Base-by-base conservation (phyloP, 495 filamentous ascomycete species). In the Cenococcum geophilum region DNA sequence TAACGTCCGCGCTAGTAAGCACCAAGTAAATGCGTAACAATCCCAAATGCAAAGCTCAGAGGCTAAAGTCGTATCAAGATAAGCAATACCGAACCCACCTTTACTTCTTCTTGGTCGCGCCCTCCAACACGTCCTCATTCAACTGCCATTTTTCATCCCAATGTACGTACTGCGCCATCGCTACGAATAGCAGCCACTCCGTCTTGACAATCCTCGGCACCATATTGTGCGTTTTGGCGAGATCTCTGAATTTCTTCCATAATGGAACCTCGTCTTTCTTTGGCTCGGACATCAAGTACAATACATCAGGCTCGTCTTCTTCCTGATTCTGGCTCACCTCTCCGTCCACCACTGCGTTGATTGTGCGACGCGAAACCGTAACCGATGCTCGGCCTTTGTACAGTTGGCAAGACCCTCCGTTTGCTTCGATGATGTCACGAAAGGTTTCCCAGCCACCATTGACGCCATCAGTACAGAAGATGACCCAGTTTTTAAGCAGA, bases 171-270 rank as follows among this genome's bases (percentile, higher is more conserved):
- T 99, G 93, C 58, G 81, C 84, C 88, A 97, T 91, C 4, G 89
- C 89, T 62, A 89, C 83, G 61, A 91, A 86, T 66, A 97, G 74
- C 65, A 97, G 70, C 95, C 95, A 99, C 67, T 97, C 91, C 20
- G 86, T 79, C 20, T 78, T 81, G 16, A 95, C 89, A 53, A 99
- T 85, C 27, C 85, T 78, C 9, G 89, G 86, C 40, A 81, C 79
- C 77, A 88, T 88, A 62, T 86, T 82, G 18, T 85, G 82, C 40
- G 82, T 83, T 54, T 75, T 72, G 8, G 89, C 91, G 80, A 92
- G 81, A 60, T 87, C 82, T 58, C 85, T 78, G 73, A 97, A 97
- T 58, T 81, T 82, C 6, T 78, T 75, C 92, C 92, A 97, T 47
- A 96, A 73, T 61, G 79, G 82, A 66, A 78, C 81, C 64, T 97